Evolutionary conservation across 2,329 filamentous ascomycete genomes (phyloP), one percentile per base, ranked within the genome.

Genomic region (Neurospora sp.): DNA sequence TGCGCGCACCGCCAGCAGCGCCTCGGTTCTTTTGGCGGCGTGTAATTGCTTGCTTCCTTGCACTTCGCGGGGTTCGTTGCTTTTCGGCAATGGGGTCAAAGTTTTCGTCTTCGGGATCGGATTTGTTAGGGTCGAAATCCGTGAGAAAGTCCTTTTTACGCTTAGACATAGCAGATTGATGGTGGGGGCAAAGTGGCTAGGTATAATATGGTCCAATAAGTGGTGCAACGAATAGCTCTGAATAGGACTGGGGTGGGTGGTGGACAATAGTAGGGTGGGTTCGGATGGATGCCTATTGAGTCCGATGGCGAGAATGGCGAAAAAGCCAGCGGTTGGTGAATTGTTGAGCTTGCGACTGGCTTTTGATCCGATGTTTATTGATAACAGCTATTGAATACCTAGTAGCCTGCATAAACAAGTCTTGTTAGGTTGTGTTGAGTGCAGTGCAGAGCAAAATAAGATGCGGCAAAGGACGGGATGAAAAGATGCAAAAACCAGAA

Each of bases 61-160:
- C 52, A 36, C 52, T 62, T 62, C 52, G 52, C 5, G 81, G 78
- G 38, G 81, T 77, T 33, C 77, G 75, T 38, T 78, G 78, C 73
- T 80, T 78, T 72, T 82, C 82, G 71, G 77, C 78, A 28, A 78
- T 72, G 17, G 88, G 88, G 70, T 88, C 85, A 75, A 90, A 91
- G 77, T 89, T 89, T 73, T 88, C 87, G 76, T 91, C 88, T 67
- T 88, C 85, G 2, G 88, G 83, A 74, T 91, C 88, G 67, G 88
- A 90, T 76, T 88, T 86, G 77, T 89, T 90, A 3, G 86, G 87
- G 77, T 91, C 88, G 74, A 90, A 90, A 69, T 83, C 82, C 72
- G 87, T 84, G 69, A 88, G 79, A 38, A 80, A 76, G 70, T 82
- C 82, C 72, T 84, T 81, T 82, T 89, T 90, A 69, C 88, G 82